Base-by-base conservation (phyloP, 192 early-diverging fungal genomes). In the Phlyctochytrium arcticum region DNA sequence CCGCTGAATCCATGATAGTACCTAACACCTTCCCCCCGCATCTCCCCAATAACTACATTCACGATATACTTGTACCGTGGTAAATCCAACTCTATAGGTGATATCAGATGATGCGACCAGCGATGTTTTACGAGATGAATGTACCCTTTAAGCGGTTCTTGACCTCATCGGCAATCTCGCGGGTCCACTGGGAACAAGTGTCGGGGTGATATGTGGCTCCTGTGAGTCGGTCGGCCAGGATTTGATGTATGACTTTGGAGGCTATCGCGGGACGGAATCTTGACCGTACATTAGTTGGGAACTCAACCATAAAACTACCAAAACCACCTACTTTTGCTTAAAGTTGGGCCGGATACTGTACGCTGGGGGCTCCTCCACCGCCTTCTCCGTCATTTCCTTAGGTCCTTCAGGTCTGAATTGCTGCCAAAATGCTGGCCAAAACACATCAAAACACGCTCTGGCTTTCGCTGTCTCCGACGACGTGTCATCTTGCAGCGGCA, bases 101-200 rank as follows among this genome's bases (percentile, higher is more conserved):
- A 60, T 3, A 69, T 34, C 3, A 23, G n/a, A n/a, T n/a, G 19
- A n/a, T n/a, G n/a, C n/a, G n/a, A n/a, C n/a, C 37, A 42, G 9
- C 37, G 37, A 42, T 42, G 26, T 26, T 4, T 67, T 34, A 21
- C 21, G 5, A 60, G 3, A 26, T 12, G 29, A 3, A n/a, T 64
- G 29, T 27, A 80, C 79, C 82, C 63, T 83, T 83, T 35, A 85
- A 72, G 59, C 74, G 75, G 48, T 72, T 75, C 62, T 81, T 83
- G 24, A 85, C 78, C 59, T 84, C 81, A 67, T 85, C 83, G 9
- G 81, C 78, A 24, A 85, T 83, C 48, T 84, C 81, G 19, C 73
- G 53, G 15, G 81, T 77, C 69, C 64, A 78, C 49, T 77, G 75
- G 37, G 83, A 79, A 37, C 79, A 85, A 1, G 71, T 61, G 15